Conservation (phyloP, 345 rosid genomes). For the Alliaria petiolata region DNA sequence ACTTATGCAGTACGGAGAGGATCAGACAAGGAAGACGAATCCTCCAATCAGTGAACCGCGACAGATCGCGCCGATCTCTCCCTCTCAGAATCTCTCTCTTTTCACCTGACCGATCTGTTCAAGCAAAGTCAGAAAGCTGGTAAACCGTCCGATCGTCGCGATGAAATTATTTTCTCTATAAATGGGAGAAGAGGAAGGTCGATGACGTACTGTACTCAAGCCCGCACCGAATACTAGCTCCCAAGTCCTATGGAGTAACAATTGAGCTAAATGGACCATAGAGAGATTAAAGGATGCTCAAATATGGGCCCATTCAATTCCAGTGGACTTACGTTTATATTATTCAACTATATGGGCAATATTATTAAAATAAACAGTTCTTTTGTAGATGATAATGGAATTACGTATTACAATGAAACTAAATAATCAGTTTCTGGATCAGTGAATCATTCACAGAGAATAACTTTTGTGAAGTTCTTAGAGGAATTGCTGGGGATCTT, state of each 20-base stretch:
- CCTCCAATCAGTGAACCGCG: not conserved
- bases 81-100: not conserved
- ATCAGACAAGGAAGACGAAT: conserved; percentile 13
- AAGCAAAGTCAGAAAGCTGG: conserved; percentile 30
- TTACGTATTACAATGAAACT: too few relatives aligned
- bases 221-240: conserved; percentile 6
- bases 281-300: not conserved
- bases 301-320: not conserved
- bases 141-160: conserved; percentile 27
- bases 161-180: not conserved
- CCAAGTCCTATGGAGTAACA: not conserved
- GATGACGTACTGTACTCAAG: not conserved
- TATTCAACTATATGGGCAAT: too few relatives aligned
- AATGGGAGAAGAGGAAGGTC: not conserved
- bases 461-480: conserved; percentile 84
- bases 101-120: conserved; percentile 30
- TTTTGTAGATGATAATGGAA: too few relatives aligned
- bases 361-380: too few relatives aligned
- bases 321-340: not conserved
- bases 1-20: conserved; percentile 1
- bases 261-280: not conserved
- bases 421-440: conserved; percentile 97
- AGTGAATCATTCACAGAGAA: conserved; percentile 89
- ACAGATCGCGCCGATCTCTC: conserved; percentile 18
- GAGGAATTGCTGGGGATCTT: conserved; percentile 95